Conservation (phyloP, 768 basidiomycete species). For the Lyophyllum atratum region DNA sequence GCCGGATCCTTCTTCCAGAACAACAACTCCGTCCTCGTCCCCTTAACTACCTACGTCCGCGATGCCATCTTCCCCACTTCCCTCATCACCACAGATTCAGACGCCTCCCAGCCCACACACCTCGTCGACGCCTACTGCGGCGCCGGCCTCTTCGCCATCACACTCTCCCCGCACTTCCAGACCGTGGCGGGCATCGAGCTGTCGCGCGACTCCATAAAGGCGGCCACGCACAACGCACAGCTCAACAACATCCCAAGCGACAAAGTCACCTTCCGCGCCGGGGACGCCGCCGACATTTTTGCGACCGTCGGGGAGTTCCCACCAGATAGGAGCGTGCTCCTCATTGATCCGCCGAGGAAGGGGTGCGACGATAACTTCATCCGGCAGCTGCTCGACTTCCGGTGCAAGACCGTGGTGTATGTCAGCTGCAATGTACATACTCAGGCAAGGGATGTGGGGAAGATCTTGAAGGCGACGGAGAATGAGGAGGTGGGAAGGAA, state of each 20-base stretch:
- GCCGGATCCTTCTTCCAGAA: slow-evolving; percentile 97
- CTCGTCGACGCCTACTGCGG: slow-evolving; percentile 97
- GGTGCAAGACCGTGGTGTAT: slow-evolving; percentile 74
- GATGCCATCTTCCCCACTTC: slow-evolving; percentile 60
- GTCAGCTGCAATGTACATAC: slow-evolving; percentile 97
- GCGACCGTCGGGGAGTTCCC: slow-evolving; percentile 66
- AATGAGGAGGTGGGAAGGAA: slow-evolving; percentile 38
- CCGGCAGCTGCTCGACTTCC: slow-evolving; percentile 72
- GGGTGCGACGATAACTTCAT: slow-evolving; percentile 86
- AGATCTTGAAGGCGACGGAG: slow-evolving; percentile 53
- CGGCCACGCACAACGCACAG: slow-evolving; percentile 64
- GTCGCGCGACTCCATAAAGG: slow-evolving; percentile 67
- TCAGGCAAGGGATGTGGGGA: slow-evolving; percentile 85
- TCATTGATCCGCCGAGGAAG: slow-evolving; percentile 93
- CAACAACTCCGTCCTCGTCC: slow-evolving; percentile 89
- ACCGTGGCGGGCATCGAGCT: slow-evolving; percentile 91
- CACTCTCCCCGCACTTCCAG: slow-evolving; percentile 72
- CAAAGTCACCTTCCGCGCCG: slow-evolving; percentile 71
- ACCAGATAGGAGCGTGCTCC: slow-evolving; percentile 60
- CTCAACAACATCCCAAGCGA: slow-evolving; percentile 59
- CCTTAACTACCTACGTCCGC: slow-evolving; percentile 82
- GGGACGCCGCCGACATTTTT: slow-evolving; percentile 90
- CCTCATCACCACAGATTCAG: slow-evolving; percentile 16
- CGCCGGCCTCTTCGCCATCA: slow-evolving; percentile 84
- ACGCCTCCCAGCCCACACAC: slow-evolving; percentile 56